Evolutionary conservation across 768 basidiomycete species (phyloP), one percentile per base, ranked within the genome.

Genomic region (Sarcodon sp.): DNA sequence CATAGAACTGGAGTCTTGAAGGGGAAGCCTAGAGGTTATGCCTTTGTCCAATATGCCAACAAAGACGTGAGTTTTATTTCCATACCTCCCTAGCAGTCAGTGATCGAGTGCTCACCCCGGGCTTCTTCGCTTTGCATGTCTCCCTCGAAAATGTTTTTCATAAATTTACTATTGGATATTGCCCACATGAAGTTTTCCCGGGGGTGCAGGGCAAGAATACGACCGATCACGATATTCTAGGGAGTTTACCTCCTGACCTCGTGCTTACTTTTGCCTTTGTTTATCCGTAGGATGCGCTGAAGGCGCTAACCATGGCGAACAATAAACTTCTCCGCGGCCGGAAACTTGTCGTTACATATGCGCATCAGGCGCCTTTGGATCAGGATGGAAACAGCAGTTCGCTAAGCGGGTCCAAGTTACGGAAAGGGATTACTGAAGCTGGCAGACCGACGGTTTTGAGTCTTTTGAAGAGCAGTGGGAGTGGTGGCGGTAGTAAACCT

Each of bases 21-120:
- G 60, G 96, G 96, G 13, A 96, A 88, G 61, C 93, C 96, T 0
- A 72, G 93, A 10, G 94, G 96, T 5, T 98, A 94, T 63, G 93
- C 92, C 0, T 99, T 98, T 55, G 66, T 99, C 33, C 89, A 97
- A 66, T 97, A 81, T 57, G 71, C 71, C 32, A 75, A 75, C 39
- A 72, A 80, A 66, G 77, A 80, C 66, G 94, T 98, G 66, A 71
- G 87, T 81, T 46, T 16, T 21, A 21, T 44, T 43, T 55, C 52
- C 49, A 56, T 47, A 47, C 44, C 45, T 43, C 49, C 45, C 47
- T 44, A 41, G 27, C n/a, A 2, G 21, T 27, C 47, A 58, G 50
- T 57, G 43, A 50, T 57, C 57, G 66, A 45, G 45, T 53, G 56
- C 75, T 77, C 65, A 77, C 67, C 69, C 73, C 67, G 70, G 70